A percentile compares a stretch with the other conserved stretches of the same genome.
phyloP scores from a whole-genome alignment of 352 stramenopile species.

The Phytophthora chlamydospora region DNA sequence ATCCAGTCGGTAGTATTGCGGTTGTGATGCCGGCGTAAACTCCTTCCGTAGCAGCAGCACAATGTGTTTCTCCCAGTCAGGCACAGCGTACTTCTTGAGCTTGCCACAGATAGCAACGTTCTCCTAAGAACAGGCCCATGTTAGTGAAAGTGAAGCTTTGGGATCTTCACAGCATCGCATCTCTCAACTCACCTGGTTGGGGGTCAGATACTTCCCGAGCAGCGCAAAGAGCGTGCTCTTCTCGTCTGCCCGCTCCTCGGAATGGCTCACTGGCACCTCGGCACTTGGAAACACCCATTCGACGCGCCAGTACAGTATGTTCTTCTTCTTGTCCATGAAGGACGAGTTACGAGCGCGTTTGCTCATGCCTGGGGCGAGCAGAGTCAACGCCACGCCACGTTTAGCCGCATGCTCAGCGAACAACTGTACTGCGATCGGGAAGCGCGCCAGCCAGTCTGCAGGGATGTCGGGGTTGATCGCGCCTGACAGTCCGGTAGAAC shows the following conservation, averaged over 20 bases:
- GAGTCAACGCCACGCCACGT: conserved; percentile 66
- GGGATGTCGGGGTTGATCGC: conserved; percentile 67
- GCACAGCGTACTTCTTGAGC: conserved; percentile 67
- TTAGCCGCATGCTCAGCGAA: conserved; percentile 75
- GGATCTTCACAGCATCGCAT: background rate
- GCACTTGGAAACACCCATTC: conserved; percentile 76
- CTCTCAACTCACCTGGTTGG: conserved; percentile 49
- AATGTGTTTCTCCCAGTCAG: conserved; percentile 61
- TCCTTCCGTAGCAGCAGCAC: conserved; percentile 79
- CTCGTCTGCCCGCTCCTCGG: conserved; percentile 63
- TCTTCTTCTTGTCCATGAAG: conserved; percentile 71
- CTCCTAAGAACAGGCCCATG: conserved; percentile 42
- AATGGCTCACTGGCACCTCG: conserved; percentile 49
- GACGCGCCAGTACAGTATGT: conserved; percentile 75
- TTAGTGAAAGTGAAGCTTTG: background rate
- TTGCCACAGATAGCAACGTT: conserved; percentile 73
- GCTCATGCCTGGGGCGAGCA: conserved; percentile 84
- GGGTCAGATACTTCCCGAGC: conserved; percentile 64
- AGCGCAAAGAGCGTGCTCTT: conserved; percentile 59
- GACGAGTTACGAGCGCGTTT: conserved; percentile 80
- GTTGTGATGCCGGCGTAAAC: conserved; percentile 68
- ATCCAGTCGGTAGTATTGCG: conserved; percentile 79
- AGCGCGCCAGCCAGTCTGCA: conserved; percentile 74
- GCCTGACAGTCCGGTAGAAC: background rate
- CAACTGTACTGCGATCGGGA: conserved; percentile 70